phyloP scores from a whole-genome alignment of 164 flowering plant species.

The Houttuynia cordata region DNA sequence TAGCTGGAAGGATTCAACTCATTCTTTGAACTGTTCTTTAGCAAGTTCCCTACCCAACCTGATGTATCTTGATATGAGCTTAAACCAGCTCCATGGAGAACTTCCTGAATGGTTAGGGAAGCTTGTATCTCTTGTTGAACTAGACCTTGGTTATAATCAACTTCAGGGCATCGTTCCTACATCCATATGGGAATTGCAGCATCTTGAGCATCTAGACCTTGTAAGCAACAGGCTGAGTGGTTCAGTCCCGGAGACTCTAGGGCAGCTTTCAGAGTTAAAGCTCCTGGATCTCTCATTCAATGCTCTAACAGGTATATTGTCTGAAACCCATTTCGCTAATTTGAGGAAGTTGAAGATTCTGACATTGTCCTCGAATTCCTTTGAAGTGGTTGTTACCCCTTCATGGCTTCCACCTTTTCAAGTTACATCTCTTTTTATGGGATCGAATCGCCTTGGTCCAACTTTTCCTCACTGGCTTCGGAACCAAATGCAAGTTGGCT shows the following conservation, averaged over 20 bases:
- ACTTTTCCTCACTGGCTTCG: conserved; percentile 32
- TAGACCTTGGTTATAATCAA: conserved; percentile 16
- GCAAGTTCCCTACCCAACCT: not conserved
- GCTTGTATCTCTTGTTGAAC: conserved; percentile 17
- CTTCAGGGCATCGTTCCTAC: conserved; percentile 24
- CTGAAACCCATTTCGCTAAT: conserved; percentile 23
- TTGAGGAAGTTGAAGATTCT: conserved; percentile 17
- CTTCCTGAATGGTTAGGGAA: conserved; percentile 34
- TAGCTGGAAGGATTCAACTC: not conserved
- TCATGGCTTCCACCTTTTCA: conserved; percentile 40
- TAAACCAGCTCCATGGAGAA: conserved; percentile 17
- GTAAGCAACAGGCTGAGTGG: conserved; percentile 20
- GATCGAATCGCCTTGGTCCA: conserved; percentile 29
- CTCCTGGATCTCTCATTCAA: conserved; percentile 18
- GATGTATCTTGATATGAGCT: not conserved
- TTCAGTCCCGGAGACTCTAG: conserved; percentile 18
- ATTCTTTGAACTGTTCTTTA: not conserved
- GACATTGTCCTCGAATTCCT: conserved; percentile 20
- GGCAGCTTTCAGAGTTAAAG: conserved; percentile 19
- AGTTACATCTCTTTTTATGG: conserved; percentile 14
- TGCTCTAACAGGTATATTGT: conserved; percentile 16
- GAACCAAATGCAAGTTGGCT: conserved; percentile 17
- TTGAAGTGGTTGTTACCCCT: conserved; percentile 22
- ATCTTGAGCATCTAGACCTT: conserved; percentile 12
- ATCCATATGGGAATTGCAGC: conserved; percentile 20